These are phyloP conservation scores for Acorus calamus DNA, from an alignment of 106 monocot genomes.

Conservation along the genomic window DNA sequence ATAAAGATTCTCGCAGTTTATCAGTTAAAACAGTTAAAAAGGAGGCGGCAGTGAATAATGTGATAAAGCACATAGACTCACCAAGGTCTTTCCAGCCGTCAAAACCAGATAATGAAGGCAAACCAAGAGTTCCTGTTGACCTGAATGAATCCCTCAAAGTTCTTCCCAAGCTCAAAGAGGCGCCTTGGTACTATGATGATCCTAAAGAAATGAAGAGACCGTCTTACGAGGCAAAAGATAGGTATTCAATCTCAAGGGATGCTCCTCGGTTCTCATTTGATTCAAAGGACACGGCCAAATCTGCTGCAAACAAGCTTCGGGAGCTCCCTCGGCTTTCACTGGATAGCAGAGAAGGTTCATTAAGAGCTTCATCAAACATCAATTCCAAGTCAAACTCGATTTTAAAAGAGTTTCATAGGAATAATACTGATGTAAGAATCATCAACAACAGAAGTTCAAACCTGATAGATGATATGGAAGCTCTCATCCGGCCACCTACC, in stretches of 20 bases:
- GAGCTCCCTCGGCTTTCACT: slow-evolving; percentile 71
- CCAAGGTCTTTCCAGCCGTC: slow-evolving; percentile 46
- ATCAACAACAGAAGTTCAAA: slow-evolving; percentile 2
- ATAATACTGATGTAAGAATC: not conserved
- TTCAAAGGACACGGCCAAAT: too few relatives aligned
- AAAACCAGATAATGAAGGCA: slow-evolving; percentile 28
- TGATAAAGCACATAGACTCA: slow-evolving; percentile 36
- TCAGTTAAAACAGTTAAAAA: slow-evolving; percentile 33
- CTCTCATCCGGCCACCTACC: slow-evolving; percentile 21
- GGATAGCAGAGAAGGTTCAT: slow-evolving; percentile 52
- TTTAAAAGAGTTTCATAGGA: slow-evolving; percentile 25
- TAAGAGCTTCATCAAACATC: slow-evolving; percentile 19
- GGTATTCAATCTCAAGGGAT: slow-evolving; percentile 19
- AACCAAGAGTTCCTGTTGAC: slow-evolving; percentile 19
- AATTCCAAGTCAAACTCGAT: slow-evolving; percentile 22
- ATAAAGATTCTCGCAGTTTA: slow-evolving; percentile 39
- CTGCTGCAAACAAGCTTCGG: slow-evolving; percentile 17
- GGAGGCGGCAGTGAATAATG: slow-evolving; percentile 21
- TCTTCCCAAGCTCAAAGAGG: slow-evolving; percentile 42
- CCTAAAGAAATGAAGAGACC: slow-evolving; percentile 33
- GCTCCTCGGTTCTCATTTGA: slow-evolving; percentile 54
- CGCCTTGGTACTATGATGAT: slow-evolving; percentile 35
- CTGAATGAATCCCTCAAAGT: slow-evolving; percentile 44
- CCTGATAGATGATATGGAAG: slow-evolving; percentile 23
- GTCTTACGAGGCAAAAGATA: slow-evolving; percentile 47